A percentile compares a stretch with the other conserved stretches of the same genome.
Evolutionary conservation across 1,284 basidiomycete species (phyloP).

Genomic region (Leucoagaricus sp.): DNA sequence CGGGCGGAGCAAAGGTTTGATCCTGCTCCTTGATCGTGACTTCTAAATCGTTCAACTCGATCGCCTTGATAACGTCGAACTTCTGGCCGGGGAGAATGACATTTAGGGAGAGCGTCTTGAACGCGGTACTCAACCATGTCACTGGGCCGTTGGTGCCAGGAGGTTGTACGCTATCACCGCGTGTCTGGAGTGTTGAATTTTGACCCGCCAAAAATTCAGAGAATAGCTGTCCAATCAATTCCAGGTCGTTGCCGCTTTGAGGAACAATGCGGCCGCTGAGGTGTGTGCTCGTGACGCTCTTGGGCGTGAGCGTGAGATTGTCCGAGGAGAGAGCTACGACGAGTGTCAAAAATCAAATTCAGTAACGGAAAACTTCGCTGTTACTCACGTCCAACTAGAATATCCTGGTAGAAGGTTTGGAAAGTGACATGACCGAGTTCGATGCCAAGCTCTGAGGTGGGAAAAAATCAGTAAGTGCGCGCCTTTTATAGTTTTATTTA

Average conservation of each 20-base stretch:
- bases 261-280: slow-evolving; percentile 67
- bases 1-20: slow-evolving; percentile 59
- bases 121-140: slow-evolving; percentile 70
- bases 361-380: background rate
- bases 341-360: slow-evolving; percentile 21
- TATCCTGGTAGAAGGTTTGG: slow-evolving; percentile 58
- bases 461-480: background rate
- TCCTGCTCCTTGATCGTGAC: slow-evolving; percentile 53
- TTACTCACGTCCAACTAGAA: slow-evolving; percentile 56
- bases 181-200: slow-evolving; percentile 62
- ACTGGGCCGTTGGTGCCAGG: slow-evolving; percentile 50
- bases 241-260: slow-evolving; percentile 54
- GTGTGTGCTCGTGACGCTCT: slow-evolving; percentile 50
- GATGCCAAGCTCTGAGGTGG: slow-evolving; percentile 64
- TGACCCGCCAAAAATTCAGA: slow-evolving; percentile 68
- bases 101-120: slow-evolving; percentile 64
- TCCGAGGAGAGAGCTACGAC: slow-evolving; percentile 48
- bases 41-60: slow-evolving; percentile 62
- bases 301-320: slow-evolving; percentile 55
- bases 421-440: slow-evolving; percentile 73
- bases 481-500: background rate
- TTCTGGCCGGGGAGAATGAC: slow-evolving; percentile 68
- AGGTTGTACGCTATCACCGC: slow-evolving; percentile 67
- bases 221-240: slow-evolving; percentile 65
- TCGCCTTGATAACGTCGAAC: slow-evolving; percentile 70